Percentiles rank a stretch among this genome's conserved stretches.
Evolutionary conservation across 2,329 filamentous ascomycete genomes (phyloP).

Genomic region (Thielaviopsis punctulata): DNA sequence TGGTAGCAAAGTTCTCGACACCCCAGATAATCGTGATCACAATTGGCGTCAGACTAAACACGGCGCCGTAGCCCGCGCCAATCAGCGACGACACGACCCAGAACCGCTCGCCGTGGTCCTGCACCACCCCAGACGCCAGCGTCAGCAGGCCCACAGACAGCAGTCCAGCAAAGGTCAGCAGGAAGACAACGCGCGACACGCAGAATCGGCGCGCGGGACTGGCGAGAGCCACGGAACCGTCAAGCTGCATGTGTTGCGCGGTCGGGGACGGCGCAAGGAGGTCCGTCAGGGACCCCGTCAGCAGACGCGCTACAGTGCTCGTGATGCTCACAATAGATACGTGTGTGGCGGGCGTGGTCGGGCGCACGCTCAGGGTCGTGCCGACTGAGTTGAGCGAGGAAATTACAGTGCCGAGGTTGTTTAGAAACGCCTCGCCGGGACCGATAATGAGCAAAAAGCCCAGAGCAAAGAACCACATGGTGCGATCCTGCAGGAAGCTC

Average conservation of each 20-base stretch:
- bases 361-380: slow-evolving; percentile 13
- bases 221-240: slow-evolving; percentile 14
- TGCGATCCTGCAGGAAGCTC: slow-evolving; percentile 68
- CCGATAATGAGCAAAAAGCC: slow-evolving; percentile 90
- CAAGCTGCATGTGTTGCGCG: slow-evolving; percentile 37
- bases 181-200: slow-evolving; percentile 64
- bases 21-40: slow-evolving; percentile 97
- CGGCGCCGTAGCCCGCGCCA: slow-evolving; percentile 80
- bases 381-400: slow-evolving; percentile 43
- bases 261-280: slow-evolving; percentile 55
- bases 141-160: slow-evolving; percentile 61
- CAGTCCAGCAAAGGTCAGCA: slow-evolving; percentile 56
- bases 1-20: slow-evolving; percentile 95
- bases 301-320: slow-evolving; percentile 75
- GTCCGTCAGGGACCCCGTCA: slow-evolving; percentile 79
- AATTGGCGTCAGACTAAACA: slow-evolving; percentile 78
- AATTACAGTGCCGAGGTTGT: slow-evolving; percentile 89
- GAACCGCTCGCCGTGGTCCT: slow-evolving; percentile 62
- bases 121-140: slow-evolving; percentile 58
- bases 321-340: slow-evolving; percentile 84
- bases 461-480: slow-evolving; percentile 87
- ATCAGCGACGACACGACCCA: slow-evolving; percentile 72
- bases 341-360: slow-evolving; percentile 62
- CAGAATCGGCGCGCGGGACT: slow-evolving; percentile 27
- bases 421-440: slow-evolving; percentile 94